These are phyloP conservation scores for Alternaria triticimaculans DNA, from an alignment of 2,329 filamentous ascomycete genomes.

Conservation along the genomic window DNA sequence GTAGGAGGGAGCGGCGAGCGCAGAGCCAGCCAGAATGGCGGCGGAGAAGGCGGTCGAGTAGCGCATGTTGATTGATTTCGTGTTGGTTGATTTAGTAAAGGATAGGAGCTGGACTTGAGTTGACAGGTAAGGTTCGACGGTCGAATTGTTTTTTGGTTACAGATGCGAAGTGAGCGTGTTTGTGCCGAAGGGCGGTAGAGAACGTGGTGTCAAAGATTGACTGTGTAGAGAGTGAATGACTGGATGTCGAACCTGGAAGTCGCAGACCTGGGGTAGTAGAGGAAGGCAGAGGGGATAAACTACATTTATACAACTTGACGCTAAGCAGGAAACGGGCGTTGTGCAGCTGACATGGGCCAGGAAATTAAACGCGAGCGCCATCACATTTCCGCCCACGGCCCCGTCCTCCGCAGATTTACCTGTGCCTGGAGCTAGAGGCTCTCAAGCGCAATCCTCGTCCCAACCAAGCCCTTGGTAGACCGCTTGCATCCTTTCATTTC, in stretches of 20 bases:
- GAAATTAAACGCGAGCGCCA: constrained; percentile 37
- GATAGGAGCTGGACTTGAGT: constrained; percentile 15
- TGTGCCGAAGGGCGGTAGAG: constrained; percentile 40
- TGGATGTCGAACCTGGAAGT: constrained; percentile 43
- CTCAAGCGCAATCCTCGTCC: constrained; percentile 22
- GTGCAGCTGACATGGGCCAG: constrained; percentile 20
- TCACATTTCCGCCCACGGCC: constrained; percentile 22
- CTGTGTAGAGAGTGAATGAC: constrained; percentile 35
- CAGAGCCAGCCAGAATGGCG: constrained; percentile 42
- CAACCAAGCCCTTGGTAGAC: constrained; percentile 26
- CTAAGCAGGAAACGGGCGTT: constrained; percentile 18
- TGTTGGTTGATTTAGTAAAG: constrained; percentile 7
- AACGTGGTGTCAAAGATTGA: constrained; percentile 43
- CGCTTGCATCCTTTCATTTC: constrained; percentile 37
- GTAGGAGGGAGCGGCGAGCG: constrained; percentile 32
- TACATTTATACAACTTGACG: constrained; percentile 33
- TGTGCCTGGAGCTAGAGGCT: constrained; percentile 28
- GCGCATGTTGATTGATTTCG: constrained; percentile 39
- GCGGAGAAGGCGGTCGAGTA: constrained; percentile 28
- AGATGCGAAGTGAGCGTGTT: constrained; percentile 28
- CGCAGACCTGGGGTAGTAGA: constrained; percentile 38
- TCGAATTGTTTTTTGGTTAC: constrained; percentile 17
- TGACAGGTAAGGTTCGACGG: constrained; percentile 28
- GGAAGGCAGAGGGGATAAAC: constrained; percentile 27
- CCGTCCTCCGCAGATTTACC: constrained; percentile 34